Evolutionary conservation across 257 asterid species (phyloP), one percentile per base, ranked within the genome.

Genomic region (Cruciata laevipes): DNA sequence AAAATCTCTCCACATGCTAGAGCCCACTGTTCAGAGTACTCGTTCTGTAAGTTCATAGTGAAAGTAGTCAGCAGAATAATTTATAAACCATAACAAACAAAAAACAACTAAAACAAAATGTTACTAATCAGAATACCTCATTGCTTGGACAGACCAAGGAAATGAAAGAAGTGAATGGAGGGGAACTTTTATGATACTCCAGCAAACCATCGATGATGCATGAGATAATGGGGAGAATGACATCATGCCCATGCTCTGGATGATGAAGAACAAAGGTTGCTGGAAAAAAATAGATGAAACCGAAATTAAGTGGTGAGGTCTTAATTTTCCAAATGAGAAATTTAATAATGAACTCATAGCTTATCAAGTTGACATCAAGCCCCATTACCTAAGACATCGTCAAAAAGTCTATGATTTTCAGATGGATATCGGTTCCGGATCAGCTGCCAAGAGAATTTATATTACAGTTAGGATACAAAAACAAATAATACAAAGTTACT

Each of bases 1-100:
- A 94, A 81, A 72, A 90, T 94, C 77, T 94, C 99, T 72, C 99
- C 97, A 77, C 99, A 94, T 73, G 96, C 97, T 71, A 94, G 91
- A 74, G 97, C 99, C 99, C 99, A 94, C 80, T 94, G 96, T 78
- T 94, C 99, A 44, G 97, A 90, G 75, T 90, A 88, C 70, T 85
- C 99, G 30, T 82, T 88, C 99, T 94, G 91, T 68, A 31, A 79
- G 71, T 73, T 53, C 61, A 42, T 47, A 65, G 75, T 71, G 31
- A 60, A 53, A 69, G 69, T 64, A 51, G 70, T 63, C 55, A 68
- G 63, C 11, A 14, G 75, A 70, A 80, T 64, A 64, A 40, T 65
- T 75, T 53, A 33, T 27, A 66, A 40, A 31, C 20, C 3, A 6
- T 2, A 47, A 47, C 30, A 27, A 27, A 27, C 30, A 27, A 47